Evolutionary conservation across 2,329 filamentous ascomycete genomes (phyloP).

Genomic region (Aspergillus versicolor): DNA sequence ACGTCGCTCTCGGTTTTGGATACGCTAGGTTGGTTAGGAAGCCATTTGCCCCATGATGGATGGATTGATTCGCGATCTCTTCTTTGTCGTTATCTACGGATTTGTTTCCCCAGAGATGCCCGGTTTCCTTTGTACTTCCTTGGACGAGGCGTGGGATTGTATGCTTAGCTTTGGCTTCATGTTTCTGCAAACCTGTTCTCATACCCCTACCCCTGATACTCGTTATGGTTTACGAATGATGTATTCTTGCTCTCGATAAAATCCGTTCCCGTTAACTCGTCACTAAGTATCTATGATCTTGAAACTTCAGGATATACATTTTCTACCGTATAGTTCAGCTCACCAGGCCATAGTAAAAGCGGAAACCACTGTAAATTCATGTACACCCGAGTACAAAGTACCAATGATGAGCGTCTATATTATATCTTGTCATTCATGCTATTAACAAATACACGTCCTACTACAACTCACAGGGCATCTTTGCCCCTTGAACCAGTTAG

Average conservation of each 20-base stretch:
- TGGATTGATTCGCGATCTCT: background rate
- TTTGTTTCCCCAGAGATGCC: background rate
- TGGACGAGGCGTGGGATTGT: constrained; percentile 8
- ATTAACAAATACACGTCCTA: too few relatives aligned
- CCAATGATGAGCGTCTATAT: too few relatives aligned
- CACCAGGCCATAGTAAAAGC: too few relatives aligned
- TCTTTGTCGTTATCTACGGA: constrained; percentile 5
- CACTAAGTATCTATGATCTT: background rate
- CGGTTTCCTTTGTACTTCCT: constrained; percentile 8
- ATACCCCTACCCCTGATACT: constrained; percentile 13
- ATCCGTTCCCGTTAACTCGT: background rate
- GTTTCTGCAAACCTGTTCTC: constrained; percentile 7
- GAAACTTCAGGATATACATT: background rate
- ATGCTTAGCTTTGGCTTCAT: constrained; percentile 11
- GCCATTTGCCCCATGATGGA: background rate
- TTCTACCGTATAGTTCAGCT: too few relatives aligned
- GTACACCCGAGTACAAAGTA: too few relatives aligned
- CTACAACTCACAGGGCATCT: too few relatives aligned
- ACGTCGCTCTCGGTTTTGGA: background rate
- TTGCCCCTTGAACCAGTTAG: too few relatives aligned
- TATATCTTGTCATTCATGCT: too few relatives aligned
- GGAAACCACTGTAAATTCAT: too few relatives aligned
- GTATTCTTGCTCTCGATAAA: constrained; percentile 4
- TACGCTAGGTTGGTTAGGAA: background rate
- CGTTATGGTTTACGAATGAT: constrained; percentile 13